Evolutionary conservation across 2,329 filamentous ascomycete genomes (phyloP).

Genomic region (Sclerotiophoma versabilis): DNA sequence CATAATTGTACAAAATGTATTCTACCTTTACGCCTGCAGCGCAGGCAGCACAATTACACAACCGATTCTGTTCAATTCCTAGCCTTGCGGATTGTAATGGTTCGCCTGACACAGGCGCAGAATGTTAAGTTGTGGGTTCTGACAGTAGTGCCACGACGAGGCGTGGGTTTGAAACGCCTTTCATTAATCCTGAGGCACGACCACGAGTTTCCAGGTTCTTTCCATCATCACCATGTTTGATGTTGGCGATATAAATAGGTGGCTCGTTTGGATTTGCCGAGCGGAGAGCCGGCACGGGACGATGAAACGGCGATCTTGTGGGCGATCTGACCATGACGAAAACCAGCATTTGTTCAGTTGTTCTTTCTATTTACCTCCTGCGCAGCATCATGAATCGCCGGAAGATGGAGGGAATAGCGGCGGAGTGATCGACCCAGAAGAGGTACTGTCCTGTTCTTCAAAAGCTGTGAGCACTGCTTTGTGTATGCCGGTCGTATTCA

Average conservation of each 20-base stretch:
- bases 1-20: not conserved
- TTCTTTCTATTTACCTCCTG: no score
- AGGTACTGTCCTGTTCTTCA: no score
- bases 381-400: no score
- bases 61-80: not conserved
- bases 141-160: conserved; percentile 6
- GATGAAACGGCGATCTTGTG: conserved; percentile 14
- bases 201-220: not conserved
- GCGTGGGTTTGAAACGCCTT: conserved; percentile 3
- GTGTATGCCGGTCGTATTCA: no score
- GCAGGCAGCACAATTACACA: not conserved
- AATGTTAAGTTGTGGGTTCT: conserved; percentile 1
- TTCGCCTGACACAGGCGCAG: not conserved
- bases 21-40: not conserved
- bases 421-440: no score
- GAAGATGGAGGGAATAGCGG: no score
- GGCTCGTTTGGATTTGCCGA: not conserved
- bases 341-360: not conserved
- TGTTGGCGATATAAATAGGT: conserved; percentile 1
- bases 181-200: conserved; percentile 4
- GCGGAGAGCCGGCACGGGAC: conserved; percentile 15
- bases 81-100: not conserved
- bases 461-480: no score
- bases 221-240: conserved; percentile 1
- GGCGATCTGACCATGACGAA: not conserved